Percentiles rank a stretch among this genome's conserved stretches.
Conservation (phyloP, 163 green algal species). For the Scenedesmus sp. region DNA sequence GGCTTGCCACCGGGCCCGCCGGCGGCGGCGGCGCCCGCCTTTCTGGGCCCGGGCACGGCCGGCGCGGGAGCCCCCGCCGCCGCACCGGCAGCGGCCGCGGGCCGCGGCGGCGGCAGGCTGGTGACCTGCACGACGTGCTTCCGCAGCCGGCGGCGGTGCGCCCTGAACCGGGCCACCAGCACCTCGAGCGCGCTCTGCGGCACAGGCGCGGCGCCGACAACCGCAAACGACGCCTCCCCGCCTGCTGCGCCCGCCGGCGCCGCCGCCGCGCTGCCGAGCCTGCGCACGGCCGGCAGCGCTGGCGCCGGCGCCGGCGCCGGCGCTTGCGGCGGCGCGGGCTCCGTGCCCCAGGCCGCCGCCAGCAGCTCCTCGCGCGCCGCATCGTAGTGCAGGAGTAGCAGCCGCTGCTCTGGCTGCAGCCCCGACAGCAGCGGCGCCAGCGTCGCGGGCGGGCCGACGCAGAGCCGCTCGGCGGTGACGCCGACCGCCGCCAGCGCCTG, state of each 20-base stretch:
- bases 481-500: slow-evolving; percentile 29
- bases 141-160: background rate
- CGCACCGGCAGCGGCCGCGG: background rate
- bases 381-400: slow-evolving; percentile 40
- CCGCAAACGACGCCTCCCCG: background rate
- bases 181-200: background rate
- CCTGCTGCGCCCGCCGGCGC: slow-evolving; percentile 9
- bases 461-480: slow-evolving; percentile 8
- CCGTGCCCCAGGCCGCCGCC: slow-evolving; percentile 8
- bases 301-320: too few relatives aligned
- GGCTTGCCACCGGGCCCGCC: too few relatives aligned
- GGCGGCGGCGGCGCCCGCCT: too few relatives aligned
- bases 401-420: slow-evolving; percentile 35
- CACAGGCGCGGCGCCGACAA: slow-evolving; percentile 1
- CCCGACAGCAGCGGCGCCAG: slow-evolving; percentile 1
- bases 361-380: slow-evolving; percentile 15
- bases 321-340: too few relatives aligned
- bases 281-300: too few relatives aligned
- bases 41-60: background rate
- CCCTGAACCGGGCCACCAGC: background rate
- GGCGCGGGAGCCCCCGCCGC: background rate
- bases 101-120: background rate
- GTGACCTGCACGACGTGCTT: slow-evolving; percentile 10
- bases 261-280: background rate
- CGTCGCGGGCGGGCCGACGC: background rate